Base-by-base conservation (phyloP, 2,329 filamentous ascomycete genomes). In the Fusarium bactridioides region DNA sequence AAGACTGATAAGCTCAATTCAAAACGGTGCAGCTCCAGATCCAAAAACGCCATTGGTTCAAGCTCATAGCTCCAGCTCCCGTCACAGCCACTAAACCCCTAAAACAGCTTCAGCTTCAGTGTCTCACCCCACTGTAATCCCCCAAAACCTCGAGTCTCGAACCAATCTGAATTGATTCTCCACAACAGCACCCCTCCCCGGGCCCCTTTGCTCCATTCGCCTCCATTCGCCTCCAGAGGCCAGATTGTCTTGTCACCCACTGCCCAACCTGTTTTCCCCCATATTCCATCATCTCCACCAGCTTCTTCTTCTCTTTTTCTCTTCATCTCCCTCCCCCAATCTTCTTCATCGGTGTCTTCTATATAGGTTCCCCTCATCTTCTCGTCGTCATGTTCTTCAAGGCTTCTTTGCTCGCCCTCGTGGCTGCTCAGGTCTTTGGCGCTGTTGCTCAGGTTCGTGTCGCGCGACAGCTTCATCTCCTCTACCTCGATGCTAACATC, bases 361-460 rank as follows among this genome's bases (percentile, higher is more conserved):
- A 64, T 67, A 47, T 27, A 60, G 56, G 59, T 56, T 60, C 45
- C 35, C 23, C 19, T 40, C 53, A 65, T 69, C 43, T 57, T 45
- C 54, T 62, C 60, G 57, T 66, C 78, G 73, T 63, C 67, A 96
- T 96, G 93, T 89, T 91, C 84, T 89, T 93, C 83, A 91, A 90
- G 84, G 87, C 93, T 78, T 89, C 93, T 77, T 86, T 92, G 67
- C 84, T 95, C 78, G 91, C 91, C 76, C 84, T 95, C 70, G 85
- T 94, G 82, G 92, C 92, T 70, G 84, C 93, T 77, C 89, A 90
- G 81, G 87, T 91, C 75, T 84, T 92, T 74, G 87, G 89, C 80
- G 90, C 88, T 77, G 86, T 89, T 76, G 90, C 90, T 67, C 87
- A 90, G 78, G 86, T 92, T 86, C 80, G 90, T 86, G 54, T 72